Percentiles rank a stretch among this genome's conserved stretches.
phyloP scores from a whole-genome alignment of 2,329 filamentous ascomycete species.

The Calonectria ilicicola region DNA sequence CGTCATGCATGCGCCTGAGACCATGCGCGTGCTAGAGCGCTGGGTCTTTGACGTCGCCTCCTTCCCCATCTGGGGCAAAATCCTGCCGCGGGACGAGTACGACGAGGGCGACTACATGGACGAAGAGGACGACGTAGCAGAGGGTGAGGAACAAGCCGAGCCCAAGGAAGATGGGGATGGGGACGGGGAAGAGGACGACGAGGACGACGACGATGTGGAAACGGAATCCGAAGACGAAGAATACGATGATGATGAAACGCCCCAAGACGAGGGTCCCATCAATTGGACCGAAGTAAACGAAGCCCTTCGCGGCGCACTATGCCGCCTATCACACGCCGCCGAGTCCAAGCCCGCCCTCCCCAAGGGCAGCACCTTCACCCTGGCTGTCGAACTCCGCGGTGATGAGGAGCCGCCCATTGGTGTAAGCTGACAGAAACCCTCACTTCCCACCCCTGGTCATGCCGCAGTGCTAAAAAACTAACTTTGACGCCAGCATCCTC shows the following conservation, averaged over 20 bases:
- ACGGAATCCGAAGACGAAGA: background rate
- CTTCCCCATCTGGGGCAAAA: conserved; percentile 57
- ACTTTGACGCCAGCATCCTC: conserved; percentile 60
- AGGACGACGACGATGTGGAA: background rate
- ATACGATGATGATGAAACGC: conserved; percentile 37
- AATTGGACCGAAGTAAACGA: conserved; percentile 76
- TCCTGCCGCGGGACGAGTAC: conserved; percentile 31
- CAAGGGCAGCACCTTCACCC: conserved; percentile 76
- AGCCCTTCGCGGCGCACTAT: conserved; percentile 76
- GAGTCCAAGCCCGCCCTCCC: conserved; percentile 70
- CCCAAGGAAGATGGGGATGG: conserved; percentile 31
- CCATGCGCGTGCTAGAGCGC: conserved; percentile 64
- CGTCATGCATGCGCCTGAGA: conserved; percentile 56
- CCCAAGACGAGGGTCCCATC: conserved; percentile 45
- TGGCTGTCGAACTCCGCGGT: conserved; percentile 80
- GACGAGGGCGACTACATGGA: conserved; percentile 40
- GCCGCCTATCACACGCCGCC: conserved; percentile 70
- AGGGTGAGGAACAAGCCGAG: conserved; percentile 40
- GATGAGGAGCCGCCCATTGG: conserved; percentile 69
- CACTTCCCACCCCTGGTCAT: background rate
- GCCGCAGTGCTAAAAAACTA: background rate
- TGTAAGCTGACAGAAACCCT: conserved; percentile 52
- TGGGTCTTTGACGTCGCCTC: conserved; percentile 70
- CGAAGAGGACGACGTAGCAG: conserved; percentile 31
- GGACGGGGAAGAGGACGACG: conserved; percentile 22